phyloP scores from a whole-genome alignment of 495 filamentous ascomycete genomes.

The Penicillium bovifimosum region DNA sequence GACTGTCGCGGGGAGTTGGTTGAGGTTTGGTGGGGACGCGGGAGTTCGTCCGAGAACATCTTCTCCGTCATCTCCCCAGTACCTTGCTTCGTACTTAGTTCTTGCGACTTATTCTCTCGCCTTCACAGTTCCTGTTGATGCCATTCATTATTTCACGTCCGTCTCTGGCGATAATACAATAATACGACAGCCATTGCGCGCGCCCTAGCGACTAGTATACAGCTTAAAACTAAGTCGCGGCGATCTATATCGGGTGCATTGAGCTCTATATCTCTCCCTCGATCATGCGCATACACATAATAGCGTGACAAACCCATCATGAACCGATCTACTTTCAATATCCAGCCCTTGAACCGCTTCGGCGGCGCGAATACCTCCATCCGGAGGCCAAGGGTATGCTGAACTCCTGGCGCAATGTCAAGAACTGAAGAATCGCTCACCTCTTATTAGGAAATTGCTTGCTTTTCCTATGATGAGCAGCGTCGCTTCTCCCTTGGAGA shows the following conservation, averaged over 20 bases:
- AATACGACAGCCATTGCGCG: background rate
- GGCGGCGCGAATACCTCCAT: conserved; percentile 55
- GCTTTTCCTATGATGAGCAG: conserved; percentile 83
- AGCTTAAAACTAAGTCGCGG: background rate
- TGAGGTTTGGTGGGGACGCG: conserved; percentile 21
- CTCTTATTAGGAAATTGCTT: conserved; percentile 65
- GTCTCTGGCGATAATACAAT: background rate
- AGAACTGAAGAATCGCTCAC: background rate
- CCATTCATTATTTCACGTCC: background rate
- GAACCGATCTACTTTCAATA: conserved; percentile 46
- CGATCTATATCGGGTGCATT: background rate
- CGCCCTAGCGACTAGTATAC: background rate
- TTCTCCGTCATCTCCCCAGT: conserved; percentile 3
- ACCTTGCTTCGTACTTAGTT: background rate
- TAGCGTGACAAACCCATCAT: conserved; percentile 15
- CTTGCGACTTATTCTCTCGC: too few relatives aligned
- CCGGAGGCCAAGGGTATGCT: conserved; percentile 59
- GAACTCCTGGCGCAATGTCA: background rate
- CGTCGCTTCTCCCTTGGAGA: conserved; percentile 72
- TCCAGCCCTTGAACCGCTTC: conserved; percentile 59
- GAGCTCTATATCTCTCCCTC: background rate
- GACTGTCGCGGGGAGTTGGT: conserved; percentile 11
- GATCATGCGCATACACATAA: background rate
- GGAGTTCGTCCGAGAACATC: conserved; percentile 3
- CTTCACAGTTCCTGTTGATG: too few relatives aligned